Conservation (phyloP, 768 basidiomycete genomes). For the Amanita rimosa region DNA sequence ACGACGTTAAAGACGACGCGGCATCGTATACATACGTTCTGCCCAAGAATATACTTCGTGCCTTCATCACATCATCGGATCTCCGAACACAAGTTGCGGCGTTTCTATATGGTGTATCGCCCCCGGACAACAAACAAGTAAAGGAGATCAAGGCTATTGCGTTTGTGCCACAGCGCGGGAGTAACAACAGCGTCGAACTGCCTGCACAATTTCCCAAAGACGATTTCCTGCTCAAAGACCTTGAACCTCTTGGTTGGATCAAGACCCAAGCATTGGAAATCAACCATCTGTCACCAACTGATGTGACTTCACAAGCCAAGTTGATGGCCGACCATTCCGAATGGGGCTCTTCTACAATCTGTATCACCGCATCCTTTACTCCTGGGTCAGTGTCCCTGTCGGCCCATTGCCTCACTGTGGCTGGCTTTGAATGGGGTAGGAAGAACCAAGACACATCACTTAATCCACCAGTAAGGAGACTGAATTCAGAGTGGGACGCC, state of each 20-base stretch:
- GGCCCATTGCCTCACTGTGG: constrained; percentile 80
- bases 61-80: constrained; percentile 89
- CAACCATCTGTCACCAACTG: constrained; percentile 83
- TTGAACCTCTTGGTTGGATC: constrained; percentile 93
- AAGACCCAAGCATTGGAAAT: constrained; percentile 95
- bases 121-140: constrained; percentile 94
- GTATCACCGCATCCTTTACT: constrained; percentile 91
- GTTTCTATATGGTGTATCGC: constrained; percentile 86
- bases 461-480: constrained; percentile 51
- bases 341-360: constrained; percentile 90
- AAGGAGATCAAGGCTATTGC: constrained; percentile 97
- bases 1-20: constrained; percentile 98
- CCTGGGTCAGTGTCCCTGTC: constrained; percentile 96
- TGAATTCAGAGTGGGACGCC: background rate
- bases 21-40: constrained; percentile 91
- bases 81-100: constrained; percentile 94
- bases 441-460: constrained; percentile 83
- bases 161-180: constrained; percentile 97
- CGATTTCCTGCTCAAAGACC: constrained; percentile 88
- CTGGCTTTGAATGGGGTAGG: constrained; percentile 97
- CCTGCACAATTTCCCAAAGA: constrained; percentile 87
- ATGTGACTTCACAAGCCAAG: constrained; percentile 91
- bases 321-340: constrained; percentile 95
- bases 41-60: constrained; percentile 92
- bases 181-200: constrained; percentile 89